Base-by-base conservation (phyloP, 2,329 filamentous ascomycete genomes). In the Cercospora nicotianae region DNA sequence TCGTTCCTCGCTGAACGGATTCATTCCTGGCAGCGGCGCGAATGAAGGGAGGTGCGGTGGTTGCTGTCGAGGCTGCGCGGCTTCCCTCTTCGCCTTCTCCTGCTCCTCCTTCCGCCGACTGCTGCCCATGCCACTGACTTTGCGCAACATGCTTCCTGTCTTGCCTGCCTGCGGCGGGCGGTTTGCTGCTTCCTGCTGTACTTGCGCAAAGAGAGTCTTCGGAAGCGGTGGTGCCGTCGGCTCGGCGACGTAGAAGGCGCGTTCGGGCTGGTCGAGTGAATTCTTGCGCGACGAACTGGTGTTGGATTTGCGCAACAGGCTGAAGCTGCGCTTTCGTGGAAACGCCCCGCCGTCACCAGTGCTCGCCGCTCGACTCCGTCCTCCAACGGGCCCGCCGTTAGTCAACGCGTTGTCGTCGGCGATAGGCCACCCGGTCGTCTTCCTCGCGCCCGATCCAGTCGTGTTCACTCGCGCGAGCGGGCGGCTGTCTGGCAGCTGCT, bases 1-100 rank as follows among this genome's bases (percentile, higher is more conserved):
- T 69, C 89, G 81, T 59, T 78, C 83, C 61, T 87, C 81, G 69
- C 88, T 88, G 75, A 89, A 89, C 16, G 83, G 84, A 71, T 86
- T 83, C 66, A 89, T 77, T 82, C 83, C 74, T 77, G 81, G 76
- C 77, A 85, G 70, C 76, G 82, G 74, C 80, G 67, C 60, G 58
- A 73, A 66, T 7, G 79, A 78, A 26, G 86, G 86, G 31, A 88
- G 81, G 73, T 85, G 86, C 67, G 89, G 89, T 66, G 89, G 87
- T 60, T 84, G 83, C 62, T 64, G 60, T 75, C 84, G 84, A 51
- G 87, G 85, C 78, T 79, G 87, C 84, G 76, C 83, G 48, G 30
- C 65, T 66, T 60, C 67, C 64, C 62, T 70, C 69, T 63, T 72
- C 64, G 58, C 57, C 33, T 63, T 58, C 28, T 72, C 67, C 31